Evolutionary conservation across 352 stramenopile genomes (phyloP), one percentile per base, ranked within the genome.

Genomic region (Aphanomyces stellatus): DNA sequence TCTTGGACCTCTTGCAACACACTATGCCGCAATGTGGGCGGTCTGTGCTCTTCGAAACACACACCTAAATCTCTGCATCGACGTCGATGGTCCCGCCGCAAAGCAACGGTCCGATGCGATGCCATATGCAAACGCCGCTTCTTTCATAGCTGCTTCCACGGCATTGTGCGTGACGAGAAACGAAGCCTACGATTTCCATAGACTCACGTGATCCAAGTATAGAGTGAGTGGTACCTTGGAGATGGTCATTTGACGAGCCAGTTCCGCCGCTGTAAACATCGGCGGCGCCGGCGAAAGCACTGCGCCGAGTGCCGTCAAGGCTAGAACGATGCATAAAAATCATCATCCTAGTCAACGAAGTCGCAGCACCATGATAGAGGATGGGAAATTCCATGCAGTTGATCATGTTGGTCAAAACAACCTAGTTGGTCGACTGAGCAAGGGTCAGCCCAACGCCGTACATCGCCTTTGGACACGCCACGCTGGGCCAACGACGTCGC

Each of bases 221-320:
- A 73, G 51, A 8, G 68, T 53, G 75, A 27, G 30, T 37, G 57
- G 0, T 73, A 79, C 74, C 40, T 84, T 73, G 4, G 73, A 72
- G 19, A 55, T 41, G 8, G 72, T 41, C 6, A 82, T 57, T 65
- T 88, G 79, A 24, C 71, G 56, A 10, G 65, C 66, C 3, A 85
- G 61, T 31, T 82, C 77, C 1, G 72, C 24, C 1, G 69, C 65
- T 1, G 72, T 61, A 40, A 85, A 86, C 76, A 87, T 78, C 0
- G 78, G 80, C 48, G 81, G 87, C 31, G 77, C 72, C n/a, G 78
- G 77, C 24, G 80, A 88, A 69, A 78, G 81, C 3, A 87, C 71
- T 0, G 71, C 78, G 2, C 81, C 81, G 0, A 90, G 60, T 15
- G 78, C 74, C 7, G 71, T 80, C 46, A 86, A 31, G 27, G 80